Conservation (phyloP, 495 filamentous ascomycete species). For the Clohesyomyces aquaticus region DNA sequence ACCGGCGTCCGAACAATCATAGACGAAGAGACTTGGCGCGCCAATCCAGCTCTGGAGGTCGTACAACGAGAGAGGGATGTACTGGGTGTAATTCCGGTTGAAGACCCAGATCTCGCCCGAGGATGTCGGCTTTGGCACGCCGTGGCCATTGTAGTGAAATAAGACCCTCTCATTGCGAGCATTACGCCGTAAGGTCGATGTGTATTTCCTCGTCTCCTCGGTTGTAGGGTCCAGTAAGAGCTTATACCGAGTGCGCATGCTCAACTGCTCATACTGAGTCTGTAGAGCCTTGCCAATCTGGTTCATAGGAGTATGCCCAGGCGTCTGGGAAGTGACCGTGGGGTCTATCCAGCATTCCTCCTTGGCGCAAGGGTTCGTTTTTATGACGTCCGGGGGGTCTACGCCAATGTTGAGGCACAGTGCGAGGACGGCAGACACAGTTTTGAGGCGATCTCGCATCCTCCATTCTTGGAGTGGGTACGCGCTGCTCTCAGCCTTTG, state of each 20-base stretch:
- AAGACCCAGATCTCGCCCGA: slow-evolving; percentile 99
- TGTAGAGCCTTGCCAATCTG: slow-evolving; percentile 95
- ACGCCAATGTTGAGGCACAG: slow-evolving; percentile 97
- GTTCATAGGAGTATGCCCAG: slow-evolving; percentile 83
- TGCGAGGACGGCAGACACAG: slow-evolving; percentile 89
- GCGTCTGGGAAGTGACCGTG: slow-evolving; percentile 63
- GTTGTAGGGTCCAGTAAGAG: slow-evolving; percentile 94
- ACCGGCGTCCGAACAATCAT: slow-evolving; percentile 94
- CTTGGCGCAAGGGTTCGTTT: slow-evolving; percentile 89
- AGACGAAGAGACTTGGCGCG: slow-evolving; percentile 93
- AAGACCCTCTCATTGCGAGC: slow-evolving; percentile 94
- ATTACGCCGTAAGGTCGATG: slow-evolving; percentile 81
- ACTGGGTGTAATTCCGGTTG: slow-evolving; percentile 98
- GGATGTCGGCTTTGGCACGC: slow-evolving; percentile 92
- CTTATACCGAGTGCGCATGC: slow-evolving; percentile 92
- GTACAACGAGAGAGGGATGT: slow-evolving; percentile 95
- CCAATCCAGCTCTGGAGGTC: slow-evolving; percentile 96
- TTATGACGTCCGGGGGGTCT: slow-evolving; percentile 93
- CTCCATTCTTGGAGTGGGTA: slow-evolving; percentile 87
- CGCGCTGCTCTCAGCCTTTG: slow-evolving; percentile 64
- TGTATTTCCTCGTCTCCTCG: slow-evolving; percentile 96
- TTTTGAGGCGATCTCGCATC: slow-evolving; percentile 95
- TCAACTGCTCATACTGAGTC: slow-evolving; percentile 91
- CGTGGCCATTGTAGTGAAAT: slow-evolving; percentile 98
- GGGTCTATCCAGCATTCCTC: slow-evolving; percentile 98